Evolutionary conservation across 2,329 filamentous ascomycete genomes (phyloP).

Genomic region (Exophiala spinifera): DNA sequence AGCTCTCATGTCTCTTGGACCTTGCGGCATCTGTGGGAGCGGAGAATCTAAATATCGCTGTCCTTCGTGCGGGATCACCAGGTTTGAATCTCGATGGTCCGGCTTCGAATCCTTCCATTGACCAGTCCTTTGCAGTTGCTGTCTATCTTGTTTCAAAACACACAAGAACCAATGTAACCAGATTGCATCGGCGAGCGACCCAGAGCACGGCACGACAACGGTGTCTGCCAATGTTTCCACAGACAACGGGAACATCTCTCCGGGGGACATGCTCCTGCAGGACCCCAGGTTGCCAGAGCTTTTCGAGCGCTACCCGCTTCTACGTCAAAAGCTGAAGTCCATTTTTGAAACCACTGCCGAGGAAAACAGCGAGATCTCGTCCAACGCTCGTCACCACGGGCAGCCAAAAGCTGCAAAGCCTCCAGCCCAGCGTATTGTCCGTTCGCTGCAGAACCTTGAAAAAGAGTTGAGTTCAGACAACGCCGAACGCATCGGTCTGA

Average conservation of each 20-base stretch:
- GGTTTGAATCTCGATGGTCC: conserved; percentile 26
- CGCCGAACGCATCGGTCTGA: conserved; percentile 11
- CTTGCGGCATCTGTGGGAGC: conserved; percentile 32
- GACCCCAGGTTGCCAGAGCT: conserved; percentile 29
- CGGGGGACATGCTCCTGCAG: conserved; percentile 10
- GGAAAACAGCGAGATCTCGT: conserved; percentile 34
- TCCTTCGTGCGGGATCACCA: conserved; percentile 31
- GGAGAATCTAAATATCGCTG: conserved; percentile 35
- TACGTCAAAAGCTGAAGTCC: conserved; percentile 40
- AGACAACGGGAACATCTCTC: not conserved
- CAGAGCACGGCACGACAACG: not conserved
- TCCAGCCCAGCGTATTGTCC: conserved; percentile 14
- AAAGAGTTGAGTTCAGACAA: conserved; percentile 11
- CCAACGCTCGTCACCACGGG: not conserved
- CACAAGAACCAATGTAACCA: conserved; percentile 44
- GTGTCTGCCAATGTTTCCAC: not conserved
- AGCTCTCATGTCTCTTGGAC: conserved; percentile 4
- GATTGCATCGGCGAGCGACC: conserved; percentile 12
- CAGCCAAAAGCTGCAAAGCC: not conserved
- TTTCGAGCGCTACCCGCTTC: conserved; percentile 38
- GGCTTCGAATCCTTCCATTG: conserved; percentile 6
- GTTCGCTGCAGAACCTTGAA: conserved; percentile 11
- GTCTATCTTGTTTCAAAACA: conserved; percentile 44
- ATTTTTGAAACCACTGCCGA: conserved; percentile 39
- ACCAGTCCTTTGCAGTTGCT: conserved; percentile 38